Evolutionary conservation across 495 filamentous ascomycete species (phyloP).

Genomic region (Aspergillus saccharolyticus): DNA sequence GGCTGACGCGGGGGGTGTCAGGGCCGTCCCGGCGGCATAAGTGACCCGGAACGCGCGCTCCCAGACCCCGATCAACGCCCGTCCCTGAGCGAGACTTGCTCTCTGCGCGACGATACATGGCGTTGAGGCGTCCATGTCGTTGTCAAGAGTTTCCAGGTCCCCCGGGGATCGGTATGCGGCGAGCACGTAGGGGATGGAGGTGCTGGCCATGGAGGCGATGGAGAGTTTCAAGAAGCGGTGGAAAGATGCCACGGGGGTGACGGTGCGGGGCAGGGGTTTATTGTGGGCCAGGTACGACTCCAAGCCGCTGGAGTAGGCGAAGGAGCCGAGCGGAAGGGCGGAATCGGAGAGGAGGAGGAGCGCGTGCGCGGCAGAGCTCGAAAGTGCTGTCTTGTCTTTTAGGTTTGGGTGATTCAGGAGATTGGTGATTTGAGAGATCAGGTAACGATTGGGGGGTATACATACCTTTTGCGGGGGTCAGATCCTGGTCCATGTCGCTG

Average conservation of each 20-base stretch:
- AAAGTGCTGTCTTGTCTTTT: not conserved
- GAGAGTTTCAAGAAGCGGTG: conserved; percentile 74
- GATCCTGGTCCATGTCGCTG: not conserved
- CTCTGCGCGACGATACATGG: conserved; percentile 83
- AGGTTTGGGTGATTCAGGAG: too few relatives aligned
- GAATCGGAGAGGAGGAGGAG: conserved; percentile 93
- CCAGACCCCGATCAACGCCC: conserved; percentile 85
- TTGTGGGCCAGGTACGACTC: conserved; percentile 91
- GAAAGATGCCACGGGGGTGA: conserved; percentile 47
- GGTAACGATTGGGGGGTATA: not conserved
- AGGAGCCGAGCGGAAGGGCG: conserved; percentile 89
- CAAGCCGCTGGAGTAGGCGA: conserved; percentile 91
- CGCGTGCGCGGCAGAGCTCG: conserved; percentile 51
- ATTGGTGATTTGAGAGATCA: not conserved
- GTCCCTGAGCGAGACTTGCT: conserved; percentile 77
- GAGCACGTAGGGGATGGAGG: conserved; percentile 79
- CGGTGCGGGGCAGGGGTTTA: conserved; percentile 35
- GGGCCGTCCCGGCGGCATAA: conserved; percentile 19
- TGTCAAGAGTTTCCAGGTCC: conserved; percentile 61
- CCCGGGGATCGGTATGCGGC: conserved; percentile 63
- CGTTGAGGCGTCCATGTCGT: conserved; percentile 78
- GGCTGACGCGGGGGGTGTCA: conserved; percentile 14
- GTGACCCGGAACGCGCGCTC: conserved; percentile 61
- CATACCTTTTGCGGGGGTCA: conserved; percentile 8
- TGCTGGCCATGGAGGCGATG: conserved; percentile 68